Percentiles rank a stretch among this genome's conserved stretches.
Evolutionary conservation across 2,329 filamentous ascomycete species (phyloP).

Genomic region (Cladosporium sp.): DNA sequence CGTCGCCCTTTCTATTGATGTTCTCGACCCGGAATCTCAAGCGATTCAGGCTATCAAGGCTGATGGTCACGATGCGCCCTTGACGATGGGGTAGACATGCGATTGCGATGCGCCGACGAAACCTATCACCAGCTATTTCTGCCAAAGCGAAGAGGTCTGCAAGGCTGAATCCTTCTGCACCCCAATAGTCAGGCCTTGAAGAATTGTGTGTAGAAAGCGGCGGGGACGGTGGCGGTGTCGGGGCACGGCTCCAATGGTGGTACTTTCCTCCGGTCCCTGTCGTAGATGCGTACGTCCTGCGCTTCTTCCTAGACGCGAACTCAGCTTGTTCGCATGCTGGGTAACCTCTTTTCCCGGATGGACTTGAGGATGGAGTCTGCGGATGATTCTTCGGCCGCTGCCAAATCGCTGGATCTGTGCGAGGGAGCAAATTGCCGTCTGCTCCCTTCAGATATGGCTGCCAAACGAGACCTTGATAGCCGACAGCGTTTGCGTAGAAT

Average conservation of each 20-base stretch:
- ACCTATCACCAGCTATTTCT: neutral
- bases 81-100: neutral
- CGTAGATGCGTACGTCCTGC: no score
- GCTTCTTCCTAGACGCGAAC: no score
- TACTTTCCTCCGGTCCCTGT: no score
- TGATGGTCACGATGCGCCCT: neutral
- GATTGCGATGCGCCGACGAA: neutral
- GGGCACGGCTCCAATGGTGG: no score
- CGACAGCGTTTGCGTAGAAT: neutral
- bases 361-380: neutral
- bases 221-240: no score
- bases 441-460: neutral
- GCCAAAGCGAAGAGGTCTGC: no score
- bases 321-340: no score
- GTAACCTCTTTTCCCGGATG: neutral
- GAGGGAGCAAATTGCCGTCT: neutral
- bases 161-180: no score
- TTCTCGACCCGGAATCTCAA: neutral
- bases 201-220: no score
- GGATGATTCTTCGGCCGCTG: neutral
- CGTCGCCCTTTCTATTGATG: neutral
- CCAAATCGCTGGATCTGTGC: neutral
- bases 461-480: neutral
- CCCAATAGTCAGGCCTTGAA: no score
- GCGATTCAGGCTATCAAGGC: neutral